A percentile compares a stretch with the other conserved stretches of the same genome.
These are phyloP conservation scores for Crithidia fasciculata DNA, from an alignment of 208 protist species.

Conservation along the genomic window DNA sequence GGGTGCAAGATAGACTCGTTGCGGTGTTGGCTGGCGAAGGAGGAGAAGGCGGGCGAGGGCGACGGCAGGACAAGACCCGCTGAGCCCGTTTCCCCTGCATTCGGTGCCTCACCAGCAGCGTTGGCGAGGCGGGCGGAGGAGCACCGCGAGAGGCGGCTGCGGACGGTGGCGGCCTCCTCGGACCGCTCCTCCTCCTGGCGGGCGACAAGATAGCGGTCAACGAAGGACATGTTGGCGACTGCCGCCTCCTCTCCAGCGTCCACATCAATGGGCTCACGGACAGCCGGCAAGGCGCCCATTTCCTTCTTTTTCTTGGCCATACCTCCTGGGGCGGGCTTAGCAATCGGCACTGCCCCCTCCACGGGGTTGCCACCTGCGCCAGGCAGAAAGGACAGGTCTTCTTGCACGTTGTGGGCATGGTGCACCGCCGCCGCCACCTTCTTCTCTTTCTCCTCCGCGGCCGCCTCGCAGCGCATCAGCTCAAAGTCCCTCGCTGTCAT, in stretches of 20 bases:
- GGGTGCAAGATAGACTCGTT: background rate
- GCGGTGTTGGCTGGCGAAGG: background rate
- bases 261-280: constrained; percentile 5
- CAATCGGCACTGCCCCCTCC: too few relatives aligned
- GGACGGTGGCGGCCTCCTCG: background rate
- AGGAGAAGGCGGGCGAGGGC: background rate
- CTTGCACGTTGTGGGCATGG: background rate
- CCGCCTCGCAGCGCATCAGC: constrained; percentile 7
- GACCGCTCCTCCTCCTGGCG: constrained; percentile 8
- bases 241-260: background rate
- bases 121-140: background rate
- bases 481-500: constrained; percentile 30
- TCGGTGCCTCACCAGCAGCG: background rate
- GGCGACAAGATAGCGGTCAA: constrained; percentile 24
- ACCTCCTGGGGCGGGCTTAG: too few relatives aligned
- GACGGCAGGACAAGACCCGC: background rate
- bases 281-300: background rate
- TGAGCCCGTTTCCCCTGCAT: background rate
- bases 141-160: background rate
- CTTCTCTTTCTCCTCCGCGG: background rate
- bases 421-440: background rate
- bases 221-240: constrained; percentile 26
- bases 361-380: constrained; percentile 4
- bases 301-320: background rate
- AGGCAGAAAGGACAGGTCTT: constrained; percentile 3